Evolutionary conservation across 1,139 yeast genomes (phyloP).

Genomic region (Eremothecium gossypii): DNA sequence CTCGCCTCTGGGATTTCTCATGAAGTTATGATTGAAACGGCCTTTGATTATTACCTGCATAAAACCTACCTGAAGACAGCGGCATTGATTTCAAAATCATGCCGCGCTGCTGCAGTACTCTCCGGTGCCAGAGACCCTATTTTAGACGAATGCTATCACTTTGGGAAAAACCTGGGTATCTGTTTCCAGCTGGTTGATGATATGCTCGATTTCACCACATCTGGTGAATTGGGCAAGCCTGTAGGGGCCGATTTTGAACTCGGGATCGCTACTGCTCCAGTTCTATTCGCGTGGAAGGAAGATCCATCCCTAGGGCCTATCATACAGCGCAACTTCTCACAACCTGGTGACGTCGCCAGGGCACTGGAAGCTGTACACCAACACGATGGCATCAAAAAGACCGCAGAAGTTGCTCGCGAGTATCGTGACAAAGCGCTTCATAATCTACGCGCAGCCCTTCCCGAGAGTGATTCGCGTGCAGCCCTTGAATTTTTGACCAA

Average conservation of each 20-base stretch:
- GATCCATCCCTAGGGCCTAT: conserved; percentile 76
- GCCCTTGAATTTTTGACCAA: conserved; percentile 82
- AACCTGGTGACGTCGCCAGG: conserved; percentile 72
- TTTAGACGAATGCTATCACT: conserved; percentile 78
- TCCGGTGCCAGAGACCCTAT: conserved; percentile 72
- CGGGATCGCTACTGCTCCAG: conserved; percentile 97
- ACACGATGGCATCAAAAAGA: conserved; percentile 67
- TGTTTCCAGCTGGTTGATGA: conserved; percentile 97
- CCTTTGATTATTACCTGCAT: conserved; percentile 89
- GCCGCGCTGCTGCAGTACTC: conserved; percentile 87
- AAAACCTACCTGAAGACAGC: conserved; percentile 95
- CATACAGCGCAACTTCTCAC: conserved; percentile 71
- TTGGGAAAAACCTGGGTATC: conserved; percentile 86
- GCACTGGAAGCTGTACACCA: conserved; percentile 67
- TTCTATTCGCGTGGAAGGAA: conserved; percentile 86
- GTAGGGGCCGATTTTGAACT: conserved; percentile 89
- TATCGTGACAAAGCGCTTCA: conserved; percentile 69
- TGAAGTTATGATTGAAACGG: conserved; percentile 66
- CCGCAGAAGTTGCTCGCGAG: conserved; percentile 65
- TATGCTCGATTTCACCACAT: conserved; percentile 85
- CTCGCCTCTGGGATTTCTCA: conserved; percentile 42
- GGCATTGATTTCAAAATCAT: conserved; percentile 86
- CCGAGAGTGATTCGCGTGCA: conserved; percentile 81
- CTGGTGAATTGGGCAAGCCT: conserved; percentile 86
- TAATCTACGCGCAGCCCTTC: conserved; percentile 57